Evolutionary conservation across 169 alveolate species (phyloP).

Genomic region (Plasmodium cynomolgi): DNA sequence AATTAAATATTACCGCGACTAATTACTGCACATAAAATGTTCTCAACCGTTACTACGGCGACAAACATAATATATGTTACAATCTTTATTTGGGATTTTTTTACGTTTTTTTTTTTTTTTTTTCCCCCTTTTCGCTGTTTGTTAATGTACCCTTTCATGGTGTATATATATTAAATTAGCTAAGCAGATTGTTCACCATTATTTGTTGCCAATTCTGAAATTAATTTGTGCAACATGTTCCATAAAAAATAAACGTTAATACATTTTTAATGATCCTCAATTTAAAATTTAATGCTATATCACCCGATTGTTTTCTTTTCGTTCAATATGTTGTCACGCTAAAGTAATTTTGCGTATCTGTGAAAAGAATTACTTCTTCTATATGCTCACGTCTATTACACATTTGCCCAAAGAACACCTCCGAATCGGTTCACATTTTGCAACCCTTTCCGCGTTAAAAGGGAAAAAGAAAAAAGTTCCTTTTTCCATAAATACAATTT

Average conservation of each 20-base stretch:
- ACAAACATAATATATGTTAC: not conserved
- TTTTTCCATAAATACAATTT: not conserved
- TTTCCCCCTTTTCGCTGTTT: not conserved
- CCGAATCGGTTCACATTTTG: not conserved
- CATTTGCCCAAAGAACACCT: not conserved
- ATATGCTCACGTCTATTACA: not conserved
- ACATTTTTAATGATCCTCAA: not conserved
- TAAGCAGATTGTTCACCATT: not conserved
- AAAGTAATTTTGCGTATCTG: not conserved
- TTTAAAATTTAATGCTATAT: not conserved
- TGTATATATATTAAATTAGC: not conserved
- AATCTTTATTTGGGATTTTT: not conserved
- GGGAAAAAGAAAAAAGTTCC: not conserved
- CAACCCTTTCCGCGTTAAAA: not conserved
- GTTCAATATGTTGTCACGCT: not conserved
- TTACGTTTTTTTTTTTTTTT: not conserved
- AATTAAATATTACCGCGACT: not conserved
- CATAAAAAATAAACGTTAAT: not conserved
- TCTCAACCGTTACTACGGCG: not conserved
- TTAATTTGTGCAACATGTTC: not conserved
- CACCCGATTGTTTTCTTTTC: not conserved
- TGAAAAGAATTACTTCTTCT: not conserved
- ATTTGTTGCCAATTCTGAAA: not conserved
- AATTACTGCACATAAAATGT: not conserved
- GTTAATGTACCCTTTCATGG: not conserved